Base-by-base conservation (phyloP, 2,329 filamentous ascomycete genomes). In the Didymella keratinophila region DNA sequence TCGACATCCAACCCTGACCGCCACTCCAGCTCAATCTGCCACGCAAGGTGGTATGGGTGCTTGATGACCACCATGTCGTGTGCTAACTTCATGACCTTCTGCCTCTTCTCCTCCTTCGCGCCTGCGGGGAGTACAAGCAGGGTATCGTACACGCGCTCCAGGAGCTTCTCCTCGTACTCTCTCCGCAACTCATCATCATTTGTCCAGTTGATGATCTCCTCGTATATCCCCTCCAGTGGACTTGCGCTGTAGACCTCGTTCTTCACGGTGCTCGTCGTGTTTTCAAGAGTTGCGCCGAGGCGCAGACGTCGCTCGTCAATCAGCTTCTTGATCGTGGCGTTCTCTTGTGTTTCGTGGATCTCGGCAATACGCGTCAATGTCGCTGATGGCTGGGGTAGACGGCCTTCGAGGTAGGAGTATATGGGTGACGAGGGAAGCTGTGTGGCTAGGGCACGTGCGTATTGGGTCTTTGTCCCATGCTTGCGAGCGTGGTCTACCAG, bases 11-110 rank as follows among this genome's bases (percentile, higher is more conserved):
- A 57, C 6, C 70, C 69, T 8, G 67, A 93, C 66, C 90, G 86
- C 91, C 94, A 98, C 71, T 98, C 92, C 58, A 99, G 82, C 28
- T 90, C 85, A 60, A 97, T 89, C 68, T 92, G 89, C 96, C 96
- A 99, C 0, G 95, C 95, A 16, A 96, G 83, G 63, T 89, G 87
- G 78, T 89, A 97, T 0, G 92, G 91, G 68, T 98, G 93, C 68
- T 94, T 93, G 74, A 99, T 95, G 59, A 97, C 91, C 60, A 99
- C 94, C 91, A 99, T 97, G 61, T 94, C 95, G 62, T 89, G 87
- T 0, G 94, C 93, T 51, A 95, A 81, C 59, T 90, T 89, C 69
- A 90, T 78, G 0, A 97, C 89, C 63, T 90, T 88, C 34, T 87
- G 81, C 25, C 91, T 85, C 75, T 96, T 93, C 18, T 81, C 77